Percentiles rank a stretch among this genome's conserved stretches.
phyloP scores from a whole-genome alignment of 805 yeast genomes.

The Candida silvatica region DNA sequence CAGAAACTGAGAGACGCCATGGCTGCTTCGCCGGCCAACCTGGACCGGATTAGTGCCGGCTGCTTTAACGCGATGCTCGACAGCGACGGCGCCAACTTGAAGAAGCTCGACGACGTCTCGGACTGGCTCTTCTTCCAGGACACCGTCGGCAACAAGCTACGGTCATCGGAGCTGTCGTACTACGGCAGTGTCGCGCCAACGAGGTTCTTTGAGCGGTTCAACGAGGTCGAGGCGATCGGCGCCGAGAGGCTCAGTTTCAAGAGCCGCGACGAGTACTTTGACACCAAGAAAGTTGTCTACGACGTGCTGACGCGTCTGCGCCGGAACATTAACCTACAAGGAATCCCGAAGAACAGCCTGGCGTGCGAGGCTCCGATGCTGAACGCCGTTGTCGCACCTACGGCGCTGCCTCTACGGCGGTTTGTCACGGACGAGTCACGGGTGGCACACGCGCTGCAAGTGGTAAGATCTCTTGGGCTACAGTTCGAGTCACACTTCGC shows the following conservation, averaged over 20 bases:
- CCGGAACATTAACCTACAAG: neutral
- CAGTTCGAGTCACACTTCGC: neutral
- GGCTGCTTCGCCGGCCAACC: conserved; percentile 11
- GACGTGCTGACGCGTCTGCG: neutral
- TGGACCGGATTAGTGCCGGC: conserved; percentile 64
- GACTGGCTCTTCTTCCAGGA: conserved; percentile 80
- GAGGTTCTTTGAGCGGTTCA: conserved; percentile 56
- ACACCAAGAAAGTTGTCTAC: conserved; percentile 18
- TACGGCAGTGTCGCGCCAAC: conserved; percentile 52
- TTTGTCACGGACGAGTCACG: neutral
- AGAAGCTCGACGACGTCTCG: conserved; percentile 50
- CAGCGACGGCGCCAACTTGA: conserved; percentile 48
- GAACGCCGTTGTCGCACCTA: conserved; percentile 5
- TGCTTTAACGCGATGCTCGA: conserved; percentile 61
- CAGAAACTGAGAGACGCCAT: neutral
- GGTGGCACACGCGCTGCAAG: neutral
- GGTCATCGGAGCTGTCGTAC: conserved; percentile 24
- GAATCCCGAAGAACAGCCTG: neutral
- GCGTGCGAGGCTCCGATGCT: conserved; percentile 17
- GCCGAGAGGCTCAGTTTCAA: conserved; percentile 12
- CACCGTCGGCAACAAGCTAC: conserved; percentile 35
- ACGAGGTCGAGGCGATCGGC: conserved; percentile 39
- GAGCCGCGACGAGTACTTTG: conserved; percentile 32
- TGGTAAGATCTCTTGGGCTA: neutral
- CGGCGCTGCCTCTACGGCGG: neutral